Evolutionary conservation across 2,329 filamentous ascomycete genomes (phyloP), one percentile per base, ranked within the genome.

Genomic region (Aureobasidium pullulans): DNA sequence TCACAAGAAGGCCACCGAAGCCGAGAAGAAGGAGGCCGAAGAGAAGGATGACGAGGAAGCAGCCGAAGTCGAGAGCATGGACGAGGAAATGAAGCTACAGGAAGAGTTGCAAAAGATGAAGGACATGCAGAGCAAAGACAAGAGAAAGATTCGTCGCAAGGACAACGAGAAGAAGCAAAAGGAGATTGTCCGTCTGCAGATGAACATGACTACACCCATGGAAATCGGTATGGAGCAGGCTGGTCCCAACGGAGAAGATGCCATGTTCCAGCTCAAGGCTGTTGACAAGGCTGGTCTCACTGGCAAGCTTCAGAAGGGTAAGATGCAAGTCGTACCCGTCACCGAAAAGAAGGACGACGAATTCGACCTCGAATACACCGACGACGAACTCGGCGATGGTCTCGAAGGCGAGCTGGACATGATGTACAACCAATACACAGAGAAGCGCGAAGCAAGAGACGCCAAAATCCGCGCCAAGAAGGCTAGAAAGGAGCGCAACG

Each of bases 101-200:
- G 87, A 95, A 70, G 90, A 97, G 65, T 76, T 99, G 32, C 87
- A 95, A 67, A 81, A 81, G 3, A 79, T 97, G 68, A 89, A 88
- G 65, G 91, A 97, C 29, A 87, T 86, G 67, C 89, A 94, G 64
- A 84, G 76, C 44, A 73, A 86, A 23, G 85, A 86, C 66, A 93
- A 86, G 73, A 95, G 91, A 76, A 87, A 90, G 66, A 89, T 96
- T 68, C 84, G 87, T 65, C 83, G 92, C 64, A 89, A 82, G 67
- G 91, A 96, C 62, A 99, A 99, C 65, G 94, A 99, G 73, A 85
- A 85, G 72, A 97, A 96, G 74, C 89, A 94, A 66, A 94, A 89
- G 66, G 94, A 97, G 64, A 90, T 97, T 62, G 81, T 96, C n/a
- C 86, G 94, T 36, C 88, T 99, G 87, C 94, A 99, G 73, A 85